Evolutionary conservation across 192 early-diverging fungal genomes (phyloP), one percentile per base, ranked within the genome.

Genomic region (Umbelopsis sp.): DNA sequence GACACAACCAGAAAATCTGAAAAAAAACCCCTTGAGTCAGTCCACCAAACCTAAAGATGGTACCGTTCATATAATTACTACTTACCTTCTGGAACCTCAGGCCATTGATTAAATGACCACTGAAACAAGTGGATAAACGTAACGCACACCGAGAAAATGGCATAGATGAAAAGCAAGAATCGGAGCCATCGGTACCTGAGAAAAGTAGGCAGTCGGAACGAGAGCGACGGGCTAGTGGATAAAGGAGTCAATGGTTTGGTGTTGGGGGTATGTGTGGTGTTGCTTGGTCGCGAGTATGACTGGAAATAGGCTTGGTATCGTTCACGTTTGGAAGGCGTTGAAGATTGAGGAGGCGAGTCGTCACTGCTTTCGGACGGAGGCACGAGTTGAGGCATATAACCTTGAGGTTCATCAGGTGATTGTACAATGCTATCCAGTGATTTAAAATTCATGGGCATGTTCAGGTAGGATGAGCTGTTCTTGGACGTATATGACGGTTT

Each of bases 91-190:
- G 55, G n/a, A 10, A 61, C 12, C 5, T 61, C 55, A 3, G 55
- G 16, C 55, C 55, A 61, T 61, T 61, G 55, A 35, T 61, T 30
- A 18, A 61, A 61, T 18, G 55, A 35, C 55, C 55, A 61, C n/a
- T 61, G 55, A 16, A 61, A 61, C 2, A 61, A n/a, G 13, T 61
- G 55, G 13, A 61, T 25, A 61, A 61, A 61, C 55, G 55, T 61
- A 61, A 61, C 55, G 55, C 55, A 61, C 10, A 61, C 55, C 27
- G 55, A 61, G 30, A 61, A 61, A 37, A 61, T 61, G 12, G 55
- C 55, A n/a, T 61, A 61, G 11, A 61, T 61, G 4, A 61, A 61
- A 4, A 61, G 33, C 4, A 61, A 25, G 16, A 61, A 61, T 30
- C 55, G 25, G 16, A 61, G 30, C 55, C 55, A 61, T 35, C 55